Conservation (phyloP, 73 alveolate species). For the Symbiodinium pilosum region DNA sequence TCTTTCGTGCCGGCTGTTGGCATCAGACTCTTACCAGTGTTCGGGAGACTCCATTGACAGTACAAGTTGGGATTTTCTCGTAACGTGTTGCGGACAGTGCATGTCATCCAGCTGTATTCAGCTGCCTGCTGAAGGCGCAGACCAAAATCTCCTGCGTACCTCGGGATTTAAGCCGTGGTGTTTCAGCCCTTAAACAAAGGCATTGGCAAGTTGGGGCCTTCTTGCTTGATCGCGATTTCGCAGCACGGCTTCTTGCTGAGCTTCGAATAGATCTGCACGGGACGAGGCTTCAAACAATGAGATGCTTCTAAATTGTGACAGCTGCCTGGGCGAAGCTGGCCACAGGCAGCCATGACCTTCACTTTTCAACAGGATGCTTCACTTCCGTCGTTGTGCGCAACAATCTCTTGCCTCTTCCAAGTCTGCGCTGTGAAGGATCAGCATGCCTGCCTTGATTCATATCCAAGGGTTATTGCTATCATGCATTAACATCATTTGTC, state of each 20-base stretch:
- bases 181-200: neutral
- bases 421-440: neutral
- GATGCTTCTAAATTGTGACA: no score
- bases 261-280: neutral
- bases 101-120: neutral
- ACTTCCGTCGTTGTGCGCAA: neutral
- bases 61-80: no score
- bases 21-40: no score
- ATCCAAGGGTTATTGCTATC: neutral
- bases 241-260: neutral
- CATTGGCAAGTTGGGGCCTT: neutral
- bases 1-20: no score
- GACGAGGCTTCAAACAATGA: no score
- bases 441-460: slow-evolving; percentile 27
- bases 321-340: slow-evolving; percentile 4
- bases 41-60: no score
- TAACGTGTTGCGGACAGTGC: neutral
- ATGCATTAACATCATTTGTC: neutral
- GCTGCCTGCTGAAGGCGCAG: slow-evolving; percentile 58
- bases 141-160: slow-evolving; percentile 68
- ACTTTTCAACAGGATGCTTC: neutral
- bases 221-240: neutral
- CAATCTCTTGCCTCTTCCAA: slow-evolving; percentile 5
- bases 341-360: neutral
- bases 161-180: neutral